Conservation (phyloP, 129 eudicot species). For the Saussurea involucrata region DNA sequence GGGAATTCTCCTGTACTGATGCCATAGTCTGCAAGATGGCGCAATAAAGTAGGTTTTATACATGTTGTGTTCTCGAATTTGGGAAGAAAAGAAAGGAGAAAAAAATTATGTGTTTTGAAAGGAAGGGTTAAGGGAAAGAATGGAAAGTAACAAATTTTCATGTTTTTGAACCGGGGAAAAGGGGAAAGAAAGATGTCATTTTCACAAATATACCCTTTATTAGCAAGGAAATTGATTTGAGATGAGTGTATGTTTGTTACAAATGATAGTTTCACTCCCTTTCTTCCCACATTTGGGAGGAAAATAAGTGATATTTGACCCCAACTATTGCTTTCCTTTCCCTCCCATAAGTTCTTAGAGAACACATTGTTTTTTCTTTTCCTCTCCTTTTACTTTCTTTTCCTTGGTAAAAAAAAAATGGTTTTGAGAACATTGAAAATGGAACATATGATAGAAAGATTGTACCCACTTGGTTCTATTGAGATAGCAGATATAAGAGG, state of each 20-base stretch:
- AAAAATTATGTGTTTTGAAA: neutral
- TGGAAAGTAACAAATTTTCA: neutral
- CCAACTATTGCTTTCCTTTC: neutral
- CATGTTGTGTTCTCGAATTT: neutral
- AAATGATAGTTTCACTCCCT: neutral
- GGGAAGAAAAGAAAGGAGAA: neutral
- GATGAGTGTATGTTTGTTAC: neutral
- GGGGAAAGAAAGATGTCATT: neutral
- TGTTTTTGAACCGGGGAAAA: neutral
- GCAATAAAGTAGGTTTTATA: neutral
- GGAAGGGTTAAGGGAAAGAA: neutral
- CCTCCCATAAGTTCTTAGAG: neutral
- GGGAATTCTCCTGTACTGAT: constrained; percentile 37
- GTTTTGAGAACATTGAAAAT: neutral
- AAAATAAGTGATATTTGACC: neutral
- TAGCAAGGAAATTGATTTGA: neutral
- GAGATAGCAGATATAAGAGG: constrained; percentile 63
- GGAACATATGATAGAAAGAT: neutral
- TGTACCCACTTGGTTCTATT: constrained; percentile 41
- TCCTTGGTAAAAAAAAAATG: neutral
- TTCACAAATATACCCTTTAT: neutral
- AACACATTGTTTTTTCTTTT: neutral
- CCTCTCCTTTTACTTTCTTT: neutral
- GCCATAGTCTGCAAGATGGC: constrained; percentile 38
- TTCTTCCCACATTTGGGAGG: neutral